These are phyloP conservation scores for Amanita rubescens DNA, from an alignment of 768 basidiomycete genomes.

Conservation along the genomic window DNA sequence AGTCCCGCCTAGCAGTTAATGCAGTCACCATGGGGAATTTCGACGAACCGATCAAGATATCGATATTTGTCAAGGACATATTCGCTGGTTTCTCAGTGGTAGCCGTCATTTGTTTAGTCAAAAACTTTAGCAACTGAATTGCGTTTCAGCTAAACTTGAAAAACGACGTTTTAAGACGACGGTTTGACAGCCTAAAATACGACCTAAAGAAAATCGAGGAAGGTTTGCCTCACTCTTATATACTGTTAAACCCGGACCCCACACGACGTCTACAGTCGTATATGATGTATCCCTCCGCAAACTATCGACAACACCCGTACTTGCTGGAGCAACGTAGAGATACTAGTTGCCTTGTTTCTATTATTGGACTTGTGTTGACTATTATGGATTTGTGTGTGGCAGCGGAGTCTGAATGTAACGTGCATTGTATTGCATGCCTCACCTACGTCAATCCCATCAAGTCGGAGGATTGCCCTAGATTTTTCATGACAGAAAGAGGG, in stretches of 20 bases:
- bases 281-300: slow-evolving; percentile 80
- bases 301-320: slow-evolving; percentile 22
- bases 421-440: slow-evolving; percentile 4
- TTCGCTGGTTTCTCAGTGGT: slow-evolving; percentile 86
- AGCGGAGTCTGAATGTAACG: slow-evolving; percentile 11
- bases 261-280: slow-evolving; percentile 44
- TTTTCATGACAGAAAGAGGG: slow-evolving; percentile 9
- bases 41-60: slow-evolving; percentile 72
- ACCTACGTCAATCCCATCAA: slow-evolving; percentile 9
- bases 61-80: slow-evolving; percentile 71
- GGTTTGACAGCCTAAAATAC: slow-evolving; percentile 80
- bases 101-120: slow-evolving; percentile 6
- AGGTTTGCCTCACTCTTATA: slow-evolving; percentile 36
- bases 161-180: slow-evolving; percentile 65
- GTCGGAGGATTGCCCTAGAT: slow-evolving; percentile 7
- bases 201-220: slow-evolving; percentile 88
- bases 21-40: slow-evolving; percentile 79
- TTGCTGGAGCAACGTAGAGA: background rate
- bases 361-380: background rate
- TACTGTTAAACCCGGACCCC: background rate
- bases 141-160: slow-evolving; percentile 67
- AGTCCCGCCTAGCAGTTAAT: slow-evolving; percentile 79
- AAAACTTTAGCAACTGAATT: slow-evolving; percentile 1
- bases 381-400: background rate
- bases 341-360: background rate